A percentile compares a stretch with the other conserved stretches of the same genome.
Evolutionary conservation across 345 rosid species (phyloP).

Genomic region (Kernera saxatilis): DNA sequence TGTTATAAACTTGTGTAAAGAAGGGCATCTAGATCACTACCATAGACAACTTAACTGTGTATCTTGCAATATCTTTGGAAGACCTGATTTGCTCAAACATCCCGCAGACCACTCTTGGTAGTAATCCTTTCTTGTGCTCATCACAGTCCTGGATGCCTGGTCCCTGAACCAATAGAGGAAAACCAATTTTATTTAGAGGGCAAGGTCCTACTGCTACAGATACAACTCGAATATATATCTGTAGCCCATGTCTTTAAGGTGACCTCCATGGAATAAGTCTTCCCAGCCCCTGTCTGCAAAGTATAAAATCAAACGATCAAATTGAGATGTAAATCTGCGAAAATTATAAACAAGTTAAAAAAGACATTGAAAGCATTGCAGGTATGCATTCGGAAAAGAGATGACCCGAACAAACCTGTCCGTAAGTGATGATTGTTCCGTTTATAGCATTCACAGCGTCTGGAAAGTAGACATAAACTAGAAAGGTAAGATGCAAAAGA

Average conservation of each 20-base stretch:
- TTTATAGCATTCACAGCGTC: slow-evolving; percentile 62
- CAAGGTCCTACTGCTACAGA: neutral
- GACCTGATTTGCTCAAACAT: slow-evolving; percentile 49
- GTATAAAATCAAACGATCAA: neutral
- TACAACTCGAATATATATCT: neutral
- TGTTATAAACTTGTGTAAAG: neutral
- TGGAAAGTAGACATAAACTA: slow-evolving; percentile 18
- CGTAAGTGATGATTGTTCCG: slow-evolving; percentile 80
- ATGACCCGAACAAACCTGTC: slow-evolving; percentile 54
- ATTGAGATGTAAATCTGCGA: neutral
- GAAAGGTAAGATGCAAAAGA: slow-evolving; percentile 1
- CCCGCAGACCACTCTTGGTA: slow-evolving; percentile 67
- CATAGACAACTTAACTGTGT: slow-evolving; percentile 69
- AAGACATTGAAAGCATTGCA: neutral
- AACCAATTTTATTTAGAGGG: neutral
- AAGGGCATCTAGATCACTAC: slow-evolving; percentile 33
- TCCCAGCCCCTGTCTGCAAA: slow-evolving; percentile 88
- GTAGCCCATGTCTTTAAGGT: neutral
- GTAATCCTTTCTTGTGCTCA: slow-evolving; percentile 63
- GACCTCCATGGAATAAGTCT: slow-evolving; percentile 92
- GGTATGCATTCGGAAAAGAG: neutral
- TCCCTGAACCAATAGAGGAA: slow-evolving; percentile 45
- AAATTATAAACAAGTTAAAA: neutral
- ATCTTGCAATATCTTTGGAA: slow-evolving; percentile 40
- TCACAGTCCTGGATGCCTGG: slow-evolving; percentile 45